Evolutionary conservation across 495 filamentous ascomycete genomes (phyloP), one percentile per base, ranked within the genome.

Genomic region (Neurospora sp.): DNA sequence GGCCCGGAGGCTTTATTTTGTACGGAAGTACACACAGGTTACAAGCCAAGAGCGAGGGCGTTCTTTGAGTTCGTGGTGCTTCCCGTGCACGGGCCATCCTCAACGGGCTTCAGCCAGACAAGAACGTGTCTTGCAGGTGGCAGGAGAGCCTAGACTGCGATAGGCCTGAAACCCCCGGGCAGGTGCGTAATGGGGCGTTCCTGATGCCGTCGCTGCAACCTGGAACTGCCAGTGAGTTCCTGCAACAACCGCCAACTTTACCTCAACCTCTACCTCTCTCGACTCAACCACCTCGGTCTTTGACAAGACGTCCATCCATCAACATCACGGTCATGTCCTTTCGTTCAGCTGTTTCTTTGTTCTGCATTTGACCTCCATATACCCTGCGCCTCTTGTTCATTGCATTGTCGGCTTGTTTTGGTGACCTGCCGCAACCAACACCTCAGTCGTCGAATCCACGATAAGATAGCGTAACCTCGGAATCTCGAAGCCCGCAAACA

Each of bases 1-100:
- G 42, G 39, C n/a, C 39, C n/a, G 12, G 54, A 71, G 69, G 9
- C 70, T 37, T 42, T 78, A 76, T 79, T 79, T 76, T 79, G 78
- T 79, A 79, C 48, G 70, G 70, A 62, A 11, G n/a, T 42, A 73
- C 41, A 72, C 59, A 14, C 37, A 38, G 37, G 37, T 7, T 38
- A 1, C 10, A 69, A 27, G 16, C 62, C 38, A 27, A 23, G 39
- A 4, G 23, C 70, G 35, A 35, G 27, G 7, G 8, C n/a, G 23
- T 2, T 14, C 35, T 31, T 38, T 6, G 38, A 27, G 16, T 37
- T 46, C 31, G 42, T 20, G 42, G 18, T 46, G 18, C 3, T 20
- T 46, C 38, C 14, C 7, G 20, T 14, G 59, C 62, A 70, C 70
- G 70, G 44, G 70, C 73, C 70, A 72, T 48, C n/a, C 70, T 48